phyloP scores from a whole-genome alignment of 208 protist species.

The Tritrichomonas musculus region DNA sequence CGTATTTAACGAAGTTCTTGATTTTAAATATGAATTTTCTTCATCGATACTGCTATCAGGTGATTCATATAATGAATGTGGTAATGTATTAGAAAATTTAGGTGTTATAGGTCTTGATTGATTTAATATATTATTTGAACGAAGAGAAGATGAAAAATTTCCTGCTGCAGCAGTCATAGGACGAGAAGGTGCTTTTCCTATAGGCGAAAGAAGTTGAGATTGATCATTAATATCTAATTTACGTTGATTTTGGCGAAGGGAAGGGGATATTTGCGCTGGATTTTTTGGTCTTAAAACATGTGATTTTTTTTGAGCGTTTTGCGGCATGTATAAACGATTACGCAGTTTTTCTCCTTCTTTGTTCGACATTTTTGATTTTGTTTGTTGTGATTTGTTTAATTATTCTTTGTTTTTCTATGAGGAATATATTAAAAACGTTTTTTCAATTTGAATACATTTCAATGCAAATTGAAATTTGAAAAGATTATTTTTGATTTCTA shows the following conservation, averaged over 20 bases:
- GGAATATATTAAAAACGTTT: neutral
- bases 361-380: neutral
- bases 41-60: too few relatives aligned
- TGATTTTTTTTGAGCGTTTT: neutral
- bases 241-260: neutral
- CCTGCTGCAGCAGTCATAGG: too few relatives aligned
- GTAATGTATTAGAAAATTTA: too few relatives aligned
- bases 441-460: neutral
- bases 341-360: neutral
- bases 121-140: too few relatives aligned
- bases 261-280: neutral
- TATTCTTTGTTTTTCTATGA: neutral
- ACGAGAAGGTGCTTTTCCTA: neutral
- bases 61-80: too few relatives aligned
- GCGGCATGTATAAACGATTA: neutral
- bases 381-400: neutral
- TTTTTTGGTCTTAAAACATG: slow-evolving; percentile 4
- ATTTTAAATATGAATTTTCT: too few relatives aligned
- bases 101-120: too few relatives aligned
- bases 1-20: too few relatives aligned
- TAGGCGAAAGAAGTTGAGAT: neutral
- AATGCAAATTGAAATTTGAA: neutral
- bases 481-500: neutral
- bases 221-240: neutral
- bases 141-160: too few relatives aligned